Percentiles rank a stretch among this genome's conserved stretches.
These are phyloP conservation scores for Saccharomyces hybrid DNA, from an alignment of 1,139 yeast species.

Conservation along the genomic window DNA sequence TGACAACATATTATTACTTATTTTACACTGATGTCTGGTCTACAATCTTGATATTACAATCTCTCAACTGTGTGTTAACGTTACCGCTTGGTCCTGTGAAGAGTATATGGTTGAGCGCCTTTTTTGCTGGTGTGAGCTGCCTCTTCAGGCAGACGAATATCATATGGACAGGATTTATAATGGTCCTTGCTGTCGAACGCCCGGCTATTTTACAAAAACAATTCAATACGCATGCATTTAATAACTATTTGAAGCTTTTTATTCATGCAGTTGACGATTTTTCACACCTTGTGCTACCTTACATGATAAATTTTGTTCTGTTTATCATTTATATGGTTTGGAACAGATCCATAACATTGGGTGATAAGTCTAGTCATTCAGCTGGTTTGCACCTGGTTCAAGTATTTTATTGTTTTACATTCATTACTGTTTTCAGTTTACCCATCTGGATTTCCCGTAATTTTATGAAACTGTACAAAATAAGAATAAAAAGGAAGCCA, in stretches of 20 bases:
- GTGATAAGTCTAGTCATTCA: constrained; percentile 80
- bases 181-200: constrained; percentile 49
- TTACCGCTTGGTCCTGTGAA: constrained; percentile 30
- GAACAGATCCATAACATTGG: constrained; percentile 75
- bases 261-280: constrained; percentile 35
- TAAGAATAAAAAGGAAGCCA: constrained; percentile 25
- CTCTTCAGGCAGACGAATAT: constrained; percentile 87
- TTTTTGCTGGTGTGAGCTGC: constrained; percentile 51
- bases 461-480: constrained; percentile 35
- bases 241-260: constrained; percentile 34
- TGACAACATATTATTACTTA: constrained; percentile 63
- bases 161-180: constrained; percentile 69
- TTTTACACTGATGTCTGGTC: constrained; percentile 96
- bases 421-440: constrained; percentile 53
- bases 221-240: constrained; percentile 33
- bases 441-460: constrained; percentile 56
- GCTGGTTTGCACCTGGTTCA: constrained; percentile 71
- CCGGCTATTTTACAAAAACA: constrained; percentile 36
- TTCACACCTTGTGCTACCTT: constrained; percentile 42
- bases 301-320: constrained; percentile 40
- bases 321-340: constrained; percentile 51
- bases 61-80: constrained; percentile 37
- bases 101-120: constrained; percentile 36
- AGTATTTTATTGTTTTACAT: constrained; percentile 65
- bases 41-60: constrained; percentile 53